A percentile compares a stretch with the other conserved stretches of the same genome.
phyloP scores from a whole-genome alignment of 306 rosid genomes.

The Gastrolobium bilobum region DNA sequence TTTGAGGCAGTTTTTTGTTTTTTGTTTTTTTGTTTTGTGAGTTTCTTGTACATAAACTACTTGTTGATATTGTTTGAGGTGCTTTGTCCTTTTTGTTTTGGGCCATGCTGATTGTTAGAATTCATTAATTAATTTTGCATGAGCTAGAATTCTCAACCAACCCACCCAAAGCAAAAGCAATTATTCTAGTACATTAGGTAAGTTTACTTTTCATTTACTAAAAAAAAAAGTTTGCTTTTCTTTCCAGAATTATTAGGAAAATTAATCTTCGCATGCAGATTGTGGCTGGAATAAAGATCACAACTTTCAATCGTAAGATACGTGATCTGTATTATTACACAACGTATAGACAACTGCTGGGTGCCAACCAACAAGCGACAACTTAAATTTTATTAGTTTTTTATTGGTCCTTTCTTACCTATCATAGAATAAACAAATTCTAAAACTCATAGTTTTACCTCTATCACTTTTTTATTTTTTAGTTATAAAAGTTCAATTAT shows the following conservation, averaged over 20 bases:
- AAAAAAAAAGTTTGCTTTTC: neutral
- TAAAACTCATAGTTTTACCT: neutral
- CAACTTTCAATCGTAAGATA: constrained; percentile 40
- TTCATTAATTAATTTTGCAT: constrained; percentile 36
- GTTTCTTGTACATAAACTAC: neutral
- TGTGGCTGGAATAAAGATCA: constrained; percentile 34
- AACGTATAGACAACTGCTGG: constrained; percentile 48
- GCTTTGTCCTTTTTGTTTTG: constrained; percentile 40
- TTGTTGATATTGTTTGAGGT: constrained; percentile 19
- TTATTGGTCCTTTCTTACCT: constrained; percentile 35
- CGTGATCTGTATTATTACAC: constrained; percentile 41
- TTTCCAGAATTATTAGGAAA: constrained; percentile 4
- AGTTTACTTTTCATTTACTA: neutral
- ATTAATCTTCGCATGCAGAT: neutral
- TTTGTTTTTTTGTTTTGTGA: neutral
- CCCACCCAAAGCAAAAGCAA: constrained; percentile 44
- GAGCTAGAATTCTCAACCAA: constrained; percentile 46
- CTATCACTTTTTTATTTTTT: neutral
- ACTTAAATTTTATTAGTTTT: constrained; percentile 16
- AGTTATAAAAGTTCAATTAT: neutral
- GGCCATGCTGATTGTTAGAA: constrained; percentile 43
- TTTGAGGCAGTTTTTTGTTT: neutral
- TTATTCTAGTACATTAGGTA: constrained; percentile 47
- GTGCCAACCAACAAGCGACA: constrained; percentile 43
- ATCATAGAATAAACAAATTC: constrained; percentile 5